These are phyloP conservation scores for Fusarium solani-melongenae DNA, from an alignment of 2,329 filamentous ascomycete genomes.

Conservation along the genomic window DNA sequence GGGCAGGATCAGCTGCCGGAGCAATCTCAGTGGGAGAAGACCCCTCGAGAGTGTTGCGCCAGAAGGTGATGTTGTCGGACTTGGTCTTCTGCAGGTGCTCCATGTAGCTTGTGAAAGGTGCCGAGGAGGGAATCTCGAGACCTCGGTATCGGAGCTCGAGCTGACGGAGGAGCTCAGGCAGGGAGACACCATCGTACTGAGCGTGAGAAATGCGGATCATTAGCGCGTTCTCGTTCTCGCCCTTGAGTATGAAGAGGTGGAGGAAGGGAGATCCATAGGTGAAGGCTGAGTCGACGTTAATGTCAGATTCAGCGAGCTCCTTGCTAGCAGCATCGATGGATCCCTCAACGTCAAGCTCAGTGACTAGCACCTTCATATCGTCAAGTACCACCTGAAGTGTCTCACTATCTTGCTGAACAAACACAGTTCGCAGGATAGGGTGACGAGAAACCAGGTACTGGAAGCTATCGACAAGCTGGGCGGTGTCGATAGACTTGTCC, in stretches of 20 bases:
- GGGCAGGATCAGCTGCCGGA: constrained; percentile 16
- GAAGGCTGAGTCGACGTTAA: constrained; percentile 19
- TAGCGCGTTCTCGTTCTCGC: constrained; percentile 32
- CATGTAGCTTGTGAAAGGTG: constrained; percentile 35
- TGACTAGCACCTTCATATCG: constrained; percentile 26
- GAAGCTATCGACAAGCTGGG: constrained; percentile 34
- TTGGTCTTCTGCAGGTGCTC: constrained; percentile 13
- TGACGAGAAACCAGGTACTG: constrained; percentile 37
- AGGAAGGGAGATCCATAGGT: constrained; percentile 30
- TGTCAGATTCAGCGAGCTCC: constrained; percentile 27
- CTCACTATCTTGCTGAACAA: constrained; percentile 26
- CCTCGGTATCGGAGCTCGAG: constrained; percentile 54
- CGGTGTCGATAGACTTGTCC: constrained; percentile 35
- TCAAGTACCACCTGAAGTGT: constrained; percentile 38
- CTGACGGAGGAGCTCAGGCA: constrained; percentile 55
- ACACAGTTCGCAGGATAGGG: constrained; percentile 42
- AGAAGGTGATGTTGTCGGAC: constrained; percentile 26
- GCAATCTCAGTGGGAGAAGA: constrained; percentile 37
- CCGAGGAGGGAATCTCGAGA: constrained; percentile 24
- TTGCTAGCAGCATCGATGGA: constrained; percentile 32
- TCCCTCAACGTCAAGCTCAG: constrained; percentile 8
- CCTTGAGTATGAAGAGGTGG: constrained; percentile 31
- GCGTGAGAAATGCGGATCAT: constrained; percentile 57
- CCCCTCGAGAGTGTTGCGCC: constrained; percentile 31
- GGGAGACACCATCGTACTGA: constrained; percentile 61